phyloP scores from a whole-genome alignment of 371 early-diverging fungal genomes.

The Mortierella sp. region DNA sequence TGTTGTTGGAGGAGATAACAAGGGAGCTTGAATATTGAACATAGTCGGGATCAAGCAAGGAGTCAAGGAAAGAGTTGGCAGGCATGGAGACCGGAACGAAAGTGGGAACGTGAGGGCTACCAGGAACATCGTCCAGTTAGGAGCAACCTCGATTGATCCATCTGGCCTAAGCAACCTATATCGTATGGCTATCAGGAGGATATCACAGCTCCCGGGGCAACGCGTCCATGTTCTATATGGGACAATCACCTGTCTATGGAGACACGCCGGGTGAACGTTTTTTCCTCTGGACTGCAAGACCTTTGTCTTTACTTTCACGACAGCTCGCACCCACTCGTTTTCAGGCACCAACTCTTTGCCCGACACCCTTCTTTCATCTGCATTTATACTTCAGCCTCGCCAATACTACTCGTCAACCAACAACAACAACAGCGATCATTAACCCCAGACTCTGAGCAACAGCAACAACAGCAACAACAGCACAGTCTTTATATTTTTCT shows the following conservation, averaged over 20 bases:
- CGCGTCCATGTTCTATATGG: neutral
- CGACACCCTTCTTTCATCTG: neutral
- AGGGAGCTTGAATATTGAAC: neutral
- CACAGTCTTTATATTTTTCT: neutral
- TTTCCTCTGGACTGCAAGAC: neutral
- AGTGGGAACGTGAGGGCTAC: neutral
- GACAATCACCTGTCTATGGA: too few species aligned
- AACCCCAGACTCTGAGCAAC: neutral
- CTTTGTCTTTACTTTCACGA: neutral
- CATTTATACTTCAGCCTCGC: neutral
- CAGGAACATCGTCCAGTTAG: neutral
- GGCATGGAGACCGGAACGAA: neutral
- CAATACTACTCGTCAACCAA: neutral
- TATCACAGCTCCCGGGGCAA: neutral
- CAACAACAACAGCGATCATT: neutral
- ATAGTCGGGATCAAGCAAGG: neutral
- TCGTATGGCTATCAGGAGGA: neutral
- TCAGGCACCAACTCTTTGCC: neutral
- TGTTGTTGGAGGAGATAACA: neutral
- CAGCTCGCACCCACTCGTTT: too few species aligned
- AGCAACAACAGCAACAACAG: neutral
- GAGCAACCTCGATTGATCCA: neutral
- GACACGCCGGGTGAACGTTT: too few species aligned
- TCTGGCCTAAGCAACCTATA: neutral
- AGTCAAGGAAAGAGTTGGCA: neutral